Evolutionary conservation across 306 rosid species (phyloP).

Genomic region (Spatholobus suberectus): DNA sequence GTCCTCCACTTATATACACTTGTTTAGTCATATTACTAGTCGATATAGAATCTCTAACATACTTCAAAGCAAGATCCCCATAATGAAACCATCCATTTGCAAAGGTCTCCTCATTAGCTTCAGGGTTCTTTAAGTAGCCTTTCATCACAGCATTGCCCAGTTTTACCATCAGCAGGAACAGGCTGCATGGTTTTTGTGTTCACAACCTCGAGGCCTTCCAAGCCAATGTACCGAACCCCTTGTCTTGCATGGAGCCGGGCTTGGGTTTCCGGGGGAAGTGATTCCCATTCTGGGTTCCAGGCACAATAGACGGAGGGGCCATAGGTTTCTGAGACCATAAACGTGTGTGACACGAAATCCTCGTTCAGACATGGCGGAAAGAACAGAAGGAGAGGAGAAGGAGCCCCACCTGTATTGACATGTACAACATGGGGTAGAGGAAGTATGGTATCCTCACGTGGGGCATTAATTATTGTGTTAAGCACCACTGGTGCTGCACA

Average conservation of each 20-base stretch:
- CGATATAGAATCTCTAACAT: too few relatives aligned
- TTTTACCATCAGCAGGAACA: conserved; percentile 81
- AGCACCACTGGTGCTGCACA: conserved; percentile 98
- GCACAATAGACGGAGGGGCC: conserved; percentile 86
- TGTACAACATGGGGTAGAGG: conserved; percentile 86
- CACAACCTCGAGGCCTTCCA: conserved; percentile 78
- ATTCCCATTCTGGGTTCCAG: conserved; percentile 97
- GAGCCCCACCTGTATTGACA: conserved; percentile 92
- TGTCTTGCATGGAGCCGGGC: conserved; percentile 86
- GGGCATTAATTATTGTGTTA: conserved; percentile 79
- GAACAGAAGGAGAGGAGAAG: conserved; percentile 94
- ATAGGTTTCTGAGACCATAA: conserved; percentile 90
- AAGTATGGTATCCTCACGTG: conserved; percentile 69
- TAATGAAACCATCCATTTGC: conserved; percentile 94
- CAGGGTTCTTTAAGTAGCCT: conserved; percentile 90
- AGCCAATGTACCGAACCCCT: conserved; percentile 76
- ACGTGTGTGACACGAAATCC: conserved; percentile 92
- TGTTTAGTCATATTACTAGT: too few relatives aligned
- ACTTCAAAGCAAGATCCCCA: conserved; percentile 86
- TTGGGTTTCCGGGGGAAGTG: conserved; percentile 62
- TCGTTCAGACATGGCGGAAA: conserved; percentile 67
- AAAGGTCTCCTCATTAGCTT: conserved; percentile 75
- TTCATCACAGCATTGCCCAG: conserved; percentile 88
- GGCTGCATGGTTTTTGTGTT: conserved; percentile 70
- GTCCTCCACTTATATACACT: too few relatives aligned